These are phyloP conservation scores for Phylloporus rhodoxanthus DNA, from an alignment of 768 basidiomycete genomes.

Conservation along the genomic window DNA sequence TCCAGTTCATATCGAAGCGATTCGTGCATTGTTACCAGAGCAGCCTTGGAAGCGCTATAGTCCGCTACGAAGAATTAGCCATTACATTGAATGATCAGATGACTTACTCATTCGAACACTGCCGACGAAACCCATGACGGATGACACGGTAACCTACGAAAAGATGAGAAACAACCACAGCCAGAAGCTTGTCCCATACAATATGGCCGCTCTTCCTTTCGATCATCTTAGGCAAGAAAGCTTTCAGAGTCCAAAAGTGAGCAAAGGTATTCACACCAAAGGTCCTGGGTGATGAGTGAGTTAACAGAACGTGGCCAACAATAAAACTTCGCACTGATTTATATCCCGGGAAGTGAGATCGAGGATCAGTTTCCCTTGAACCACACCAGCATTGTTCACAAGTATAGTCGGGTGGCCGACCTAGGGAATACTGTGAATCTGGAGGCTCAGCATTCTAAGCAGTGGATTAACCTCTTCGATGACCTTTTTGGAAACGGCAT, in stretches of 20 bases:
- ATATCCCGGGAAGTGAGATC: constrained; percentile 77
- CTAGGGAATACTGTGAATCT: constrained; percentile 33
- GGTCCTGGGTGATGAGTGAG: constrained; percentile 47
- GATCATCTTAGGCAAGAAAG: constrained; percentile 88
- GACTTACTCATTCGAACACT: constrained; percentile 70
- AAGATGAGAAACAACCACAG: constrained; percentile 9
- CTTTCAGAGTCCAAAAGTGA: constrained; percentile 90
- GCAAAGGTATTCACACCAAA: constrained; percentile 84
- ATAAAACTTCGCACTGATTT: constrained; percentile 73
- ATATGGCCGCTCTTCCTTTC: constrained; percentile 77
- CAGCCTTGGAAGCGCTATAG: constrained; percentile 91
- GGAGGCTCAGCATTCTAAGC: not conserved
- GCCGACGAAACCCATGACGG: constrained; percentile 66
- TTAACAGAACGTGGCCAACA: not conserved
- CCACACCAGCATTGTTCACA: constrained; percentile 93
- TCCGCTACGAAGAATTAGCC: constrained; percentile 50
- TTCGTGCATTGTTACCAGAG: constrained; percentile 74
- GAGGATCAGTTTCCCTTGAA: constrained; percentile 80
- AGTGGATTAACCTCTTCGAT: constrained; percentile 59
- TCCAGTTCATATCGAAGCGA: constrained; percentile 86
- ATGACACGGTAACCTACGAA: constrained; percentile 68
- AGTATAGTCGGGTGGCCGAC: constrained; percentile 85
- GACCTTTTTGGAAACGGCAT: constrained; percentile 65
- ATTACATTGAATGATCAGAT: not conserved
- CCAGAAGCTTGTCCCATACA: constrained; percentile 38